A percentile compares a stretch with the other conserved stretches of the same genome.
Evolutionary conservation across 1,139 yeast species (phyloP).

Genomic region (Geotrichum fermentans): DNA sequence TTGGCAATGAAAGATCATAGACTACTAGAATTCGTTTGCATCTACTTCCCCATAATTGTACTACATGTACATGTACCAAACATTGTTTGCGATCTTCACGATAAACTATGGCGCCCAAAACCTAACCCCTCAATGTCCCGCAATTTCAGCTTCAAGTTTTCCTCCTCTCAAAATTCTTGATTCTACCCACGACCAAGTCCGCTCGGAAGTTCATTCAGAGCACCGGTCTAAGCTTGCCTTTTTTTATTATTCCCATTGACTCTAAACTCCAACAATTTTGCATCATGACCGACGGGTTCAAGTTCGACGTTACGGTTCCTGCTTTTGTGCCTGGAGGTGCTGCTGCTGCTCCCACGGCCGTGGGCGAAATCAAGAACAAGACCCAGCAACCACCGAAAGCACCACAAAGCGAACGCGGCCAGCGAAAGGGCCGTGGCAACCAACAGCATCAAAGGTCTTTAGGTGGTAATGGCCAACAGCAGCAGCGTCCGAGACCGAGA

Average conservation of each 20-base stretch:
- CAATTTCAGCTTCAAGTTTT: no score
- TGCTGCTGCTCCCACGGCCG: neutral
- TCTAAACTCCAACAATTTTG: neutral
- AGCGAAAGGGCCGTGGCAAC: neutral
- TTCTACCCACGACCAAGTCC: conserved; percentile 7
- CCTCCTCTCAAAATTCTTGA: neutral
- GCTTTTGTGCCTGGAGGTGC: conserved; percentile 12
- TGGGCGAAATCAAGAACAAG: conserved; percentile 5
- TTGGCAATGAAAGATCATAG: neutral
- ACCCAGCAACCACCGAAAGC: conserved; percentile 2
- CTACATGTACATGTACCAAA: no score
- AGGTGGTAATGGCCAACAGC: neutral
- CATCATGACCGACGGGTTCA: conserved; percentile 10
- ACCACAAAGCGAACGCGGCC: neutral
- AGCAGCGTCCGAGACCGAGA: neutral
- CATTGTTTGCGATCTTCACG: no score
- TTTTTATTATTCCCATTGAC: neutral
- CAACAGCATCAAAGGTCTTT: neutral
- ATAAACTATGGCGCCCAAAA: no score
- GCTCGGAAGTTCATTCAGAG: no score
- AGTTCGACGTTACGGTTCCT: conserved; percentile 13
- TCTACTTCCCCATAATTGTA: no score
- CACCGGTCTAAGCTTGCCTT: no score
- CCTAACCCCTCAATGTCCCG: no score
- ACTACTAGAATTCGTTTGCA: no score